Evolutionary conservation across 768 basidiomycete species (phyloP), one percentile per base, ranked within the genome.

Genomic region (Pleurotus sapidus): DNA sequence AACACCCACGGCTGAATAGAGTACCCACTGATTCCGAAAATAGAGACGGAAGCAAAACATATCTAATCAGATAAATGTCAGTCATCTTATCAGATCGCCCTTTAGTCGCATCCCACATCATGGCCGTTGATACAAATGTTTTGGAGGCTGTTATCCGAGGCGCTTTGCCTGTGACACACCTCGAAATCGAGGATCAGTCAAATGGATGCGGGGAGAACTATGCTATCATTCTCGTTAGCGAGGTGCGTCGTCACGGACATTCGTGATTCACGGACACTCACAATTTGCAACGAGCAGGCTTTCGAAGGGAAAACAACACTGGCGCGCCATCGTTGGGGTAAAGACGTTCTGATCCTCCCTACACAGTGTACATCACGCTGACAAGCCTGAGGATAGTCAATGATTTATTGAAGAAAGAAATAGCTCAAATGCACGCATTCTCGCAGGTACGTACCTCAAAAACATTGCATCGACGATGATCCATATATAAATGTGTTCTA

Each of bases 391-490:
- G 20, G 24, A 15, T 59, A 93, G 91, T 94, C 57, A 93, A 93
- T 64, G 86, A 91, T 20, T 65, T 86, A 7, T 67, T 94, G 64
- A 93, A 89, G 72, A 73, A 72, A 2, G 77, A 92, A 63, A 92
- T 94, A 57, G 76, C 87, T 0, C 82, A 87, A 57, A 86, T 94
- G 81, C 91, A 94, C 63, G 91, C 92, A 4, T 94, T 94, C 70
- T 91, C 91, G 12, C 91, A 94, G 84, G 92, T 91, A 61, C 53
- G 72, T 55, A n/a, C 11, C 49, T 20, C 46, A 37, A 3, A 23
- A 4, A 37, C 15, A 15, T 23, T 8, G 9, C 49, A 27, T 12
- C 20, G 48, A 53, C 27, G 34, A 39, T n/a, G 23, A 18, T 56
- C 56, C 12, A 49, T 30, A 47, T 43, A 25, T 37, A 27, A 12